Percentiles rank a stretch among this genome's conserved stretches.
phyloP scores from a whole-genome alignment of 805 yeast species.

The Candida jianshihensis region DNA sequence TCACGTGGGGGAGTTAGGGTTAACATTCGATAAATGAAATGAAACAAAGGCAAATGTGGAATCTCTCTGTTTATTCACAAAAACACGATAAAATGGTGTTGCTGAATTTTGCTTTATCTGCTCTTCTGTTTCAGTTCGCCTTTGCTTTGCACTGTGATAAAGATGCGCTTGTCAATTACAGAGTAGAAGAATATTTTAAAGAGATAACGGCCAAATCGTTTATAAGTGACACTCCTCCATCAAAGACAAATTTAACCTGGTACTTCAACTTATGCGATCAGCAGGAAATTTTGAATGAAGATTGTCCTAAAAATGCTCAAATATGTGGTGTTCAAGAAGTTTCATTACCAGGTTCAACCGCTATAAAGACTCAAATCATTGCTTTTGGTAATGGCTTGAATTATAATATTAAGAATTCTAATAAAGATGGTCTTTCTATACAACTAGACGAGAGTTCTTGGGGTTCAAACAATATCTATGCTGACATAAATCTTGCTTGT shows the following conservation, averaged over 20 bases:
- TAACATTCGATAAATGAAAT: no score
- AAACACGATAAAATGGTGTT: not conserved
- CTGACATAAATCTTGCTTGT: slow-evolving; percentile 44
- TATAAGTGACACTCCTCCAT: slow-evolving; percentile 69
- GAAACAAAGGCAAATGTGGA: no score
- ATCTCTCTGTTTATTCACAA: no score
- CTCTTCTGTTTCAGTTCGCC: not conserved
- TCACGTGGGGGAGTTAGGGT: no score
- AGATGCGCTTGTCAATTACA: slow-evolving; percentile 14
- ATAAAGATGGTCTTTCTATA: slow-evolving; percentile 29
- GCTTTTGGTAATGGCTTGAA: slow-evolving; percentile 42
- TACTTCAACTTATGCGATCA: slow-evolving; percentile 62
- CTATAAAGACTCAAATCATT: slow-evolving; percentile 53
- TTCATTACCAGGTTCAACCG: slow-evolving; percentile 38
- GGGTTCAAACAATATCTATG: slow-evolving; percentile 55
- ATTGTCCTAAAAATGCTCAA: slow-evolving; percentile 67
- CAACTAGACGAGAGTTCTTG: slow-evolving; percentile 50
- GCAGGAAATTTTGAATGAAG: slow-evolving; percentile 26
- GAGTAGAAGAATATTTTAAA: slow-evolving; percentile 26
- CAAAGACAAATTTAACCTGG: slow-evolving; percentile 57
- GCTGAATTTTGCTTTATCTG: not conserved
- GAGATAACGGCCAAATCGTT: slow-evolving; percentile 40
- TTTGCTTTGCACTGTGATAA: slow-evolving; percentile 15
- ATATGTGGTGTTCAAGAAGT: slow-evolving; percentile 70
- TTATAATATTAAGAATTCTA: slow-evolving; percentile 22